Evolutionary conservation across 2,329 filamentous ascomycete genomes (phyloP).

Genomic region (Dryadomyces quercivorus): DNA sequence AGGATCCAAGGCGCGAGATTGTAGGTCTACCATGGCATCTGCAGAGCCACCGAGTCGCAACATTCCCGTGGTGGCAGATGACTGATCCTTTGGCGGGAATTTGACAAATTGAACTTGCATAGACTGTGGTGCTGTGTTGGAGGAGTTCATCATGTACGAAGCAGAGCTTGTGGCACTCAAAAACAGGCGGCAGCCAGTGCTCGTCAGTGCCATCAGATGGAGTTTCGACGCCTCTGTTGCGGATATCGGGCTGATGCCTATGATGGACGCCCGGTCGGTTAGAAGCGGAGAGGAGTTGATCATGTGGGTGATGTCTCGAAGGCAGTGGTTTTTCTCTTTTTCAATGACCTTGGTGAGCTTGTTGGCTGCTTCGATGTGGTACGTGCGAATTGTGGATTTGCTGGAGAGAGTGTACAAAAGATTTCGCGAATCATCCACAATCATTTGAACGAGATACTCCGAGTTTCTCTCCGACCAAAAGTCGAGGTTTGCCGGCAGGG

Average conservation of each 20-base stretch:
- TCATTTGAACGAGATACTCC: slow-evolving; percentile 66
- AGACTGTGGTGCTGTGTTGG: slow-evolving; percentile 64
- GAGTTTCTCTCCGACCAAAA: slow-evolving; percentile 37
- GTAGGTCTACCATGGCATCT: slow-evolving; percentile 32
- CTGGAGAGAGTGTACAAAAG: slow-evolving; percentile 87
- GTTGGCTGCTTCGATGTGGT: slow-evolving; percentile 62
- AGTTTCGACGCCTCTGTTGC: slow-evolving; percentile 68
- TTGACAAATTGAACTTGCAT: slow-evolving; percentile 98
- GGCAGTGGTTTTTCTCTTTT: slow-evolving; percentile 47
- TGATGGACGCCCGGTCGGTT: slow-evolving; percentile 56
- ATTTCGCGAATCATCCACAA: slow-evolving; percentile 76
- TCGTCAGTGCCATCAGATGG: slow-evolving; percentile 81
- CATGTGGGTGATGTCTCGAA: slow-evolving; percentile 75
- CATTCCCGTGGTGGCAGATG: slow-evolving; percentile 6
- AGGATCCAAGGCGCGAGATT: slow-evolving; percentile 33
- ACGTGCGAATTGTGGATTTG: slow-evolving; percentile 79
- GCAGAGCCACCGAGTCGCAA: slow-evolving; percentile 15
- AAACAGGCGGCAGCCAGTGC: slow-evolving; percentile 82
- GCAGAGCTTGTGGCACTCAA: slow-evolving; percentile 77
- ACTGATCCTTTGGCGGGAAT: slow-evolving; percentile 57
- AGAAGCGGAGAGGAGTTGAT: slow-evolving; percentile 63
- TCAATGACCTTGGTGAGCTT: slow-evolving; percentile 53
- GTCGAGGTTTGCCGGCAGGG: slow-evolving; percentile 26
- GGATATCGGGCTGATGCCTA: slow-evolving; percentile 77
- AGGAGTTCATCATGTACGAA: slow-evolving; percentile 49